A percentile compares a stretch with the other conserved stretches of the same genome.
Conservation (phyloP, 768 basidiomycete species). For the Leccinum fibrillosum region DNA sequence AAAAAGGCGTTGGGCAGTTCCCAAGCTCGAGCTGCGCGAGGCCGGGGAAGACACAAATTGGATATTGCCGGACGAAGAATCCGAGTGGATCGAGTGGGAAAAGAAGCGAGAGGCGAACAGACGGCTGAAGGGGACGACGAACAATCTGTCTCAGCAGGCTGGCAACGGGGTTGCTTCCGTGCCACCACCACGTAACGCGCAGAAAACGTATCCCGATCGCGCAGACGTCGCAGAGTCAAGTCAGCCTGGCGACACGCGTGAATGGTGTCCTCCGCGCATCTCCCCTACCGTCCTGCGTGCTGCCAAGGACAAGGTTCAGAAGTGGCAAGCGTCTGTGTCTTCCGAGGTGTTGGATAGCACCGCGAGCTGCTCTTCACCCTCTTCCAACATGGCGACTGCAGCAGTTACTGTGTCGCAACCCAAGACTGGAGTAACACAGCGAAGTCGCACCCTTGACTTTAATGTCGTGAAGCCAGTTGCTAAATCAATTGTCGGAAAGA, state of each 20-base stretch:
- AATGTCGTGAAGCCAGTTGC: conserved; percentile 41
- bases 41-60: conserved; percentile 27
- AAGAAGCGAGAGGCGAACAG: conserved; percentile 23
- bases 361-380: neutral
- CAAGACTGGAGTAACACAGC: conserved; percentile 16
- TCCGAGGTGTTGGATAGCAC: conserved; percentile 15
- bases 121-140: conserved; percentile 16
- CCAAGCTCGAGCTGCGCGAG: conserved; percentile 18
- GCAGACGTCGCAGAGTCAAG: neutral
- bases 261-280: conserved; percentile 8
- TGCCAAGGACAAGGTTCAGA: conserved; percentile 35
- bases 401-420: conserved; percentile 4
- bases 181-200: conserved; percentile 4
- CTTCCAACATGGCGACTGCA: conserved; percentile 6
- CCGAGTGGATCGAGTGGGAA: conserved; percentile 49
- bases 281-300: conserved; percentile 26
- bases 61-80: conserved; percentile 46
- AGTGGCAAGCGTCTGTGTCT: conserved; percentile 33
- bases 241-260: conserved; percentile 2
- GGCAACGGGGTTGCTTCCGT: neutral
- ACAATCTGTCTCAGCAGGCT: conserved; percentile 6
- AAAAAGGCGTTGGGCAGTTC: conserved; percentile 23
- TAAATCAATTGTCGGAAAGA: conserved; percentile 23
- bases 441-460: conserved; percentile 37
- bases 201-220: neutral